Evolutionary conservation across 1,284 basidiomycete species (phyloP), one percentile per base, ranked within the genome.

Genomic region (Waitea zeae): DNA sequence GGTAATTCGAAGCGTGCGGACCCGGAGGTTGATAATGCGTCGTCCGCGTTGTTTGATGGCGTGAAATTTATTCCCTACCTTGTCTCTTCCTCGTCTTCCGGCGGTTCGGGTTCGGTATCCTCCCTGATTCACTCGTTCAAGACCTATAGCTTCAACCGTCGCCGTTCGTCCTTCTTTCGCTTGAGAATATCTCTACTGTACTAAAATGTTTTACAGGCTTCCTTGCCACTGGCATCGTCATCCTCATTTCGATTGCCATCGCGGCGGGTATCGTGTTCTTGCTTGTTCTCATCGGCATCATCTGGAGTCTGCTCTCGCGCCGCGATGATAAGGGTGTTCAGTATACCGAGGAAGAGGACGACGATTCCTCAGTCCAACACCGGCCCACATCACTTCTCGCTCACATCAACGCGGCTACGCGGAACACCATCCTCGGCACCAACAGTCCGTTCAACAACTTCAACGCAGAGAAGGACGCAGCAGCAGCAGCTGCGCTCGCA

Each of bases 241-340:
- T 98, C 41, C 68, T 97, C 27, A 92, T 98, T 45, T 93, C 89
- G 3, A 96, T 98, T 45, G 93, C 92, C 19, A 95, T 97, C 42
- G 78, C 87, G 3, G 88, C 92, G 7, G 93, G 90, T 17, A 74
- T 97, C 17, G 87, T 98, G 35, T 90, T 98, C 59, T 59, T 97
- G 1, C 65, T 96, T 15, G 81, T 87, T 12, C 59, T 95, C 24
- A 64, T 90, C 38, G 88, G 87, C 32, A 80, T 97, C 31, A 59
- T 97, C 29, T 87, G 88, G 77, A 80, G 88, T 0, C 65, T 95
- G 11, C 76, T 88, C 51, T 76, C 82, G 15, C 66, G 86, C 31
- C 67, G 75, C 35, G 83, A 83, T 18, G 75, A 77, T 46, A 56
- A 12, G 4, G 34, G 57, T 43, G 64, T 66, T 39, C 75, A 76